Conservation (phyloP, 2,329 filamentous ascomycete species). For the Sclerotinia sclerotiorum region DNA sequence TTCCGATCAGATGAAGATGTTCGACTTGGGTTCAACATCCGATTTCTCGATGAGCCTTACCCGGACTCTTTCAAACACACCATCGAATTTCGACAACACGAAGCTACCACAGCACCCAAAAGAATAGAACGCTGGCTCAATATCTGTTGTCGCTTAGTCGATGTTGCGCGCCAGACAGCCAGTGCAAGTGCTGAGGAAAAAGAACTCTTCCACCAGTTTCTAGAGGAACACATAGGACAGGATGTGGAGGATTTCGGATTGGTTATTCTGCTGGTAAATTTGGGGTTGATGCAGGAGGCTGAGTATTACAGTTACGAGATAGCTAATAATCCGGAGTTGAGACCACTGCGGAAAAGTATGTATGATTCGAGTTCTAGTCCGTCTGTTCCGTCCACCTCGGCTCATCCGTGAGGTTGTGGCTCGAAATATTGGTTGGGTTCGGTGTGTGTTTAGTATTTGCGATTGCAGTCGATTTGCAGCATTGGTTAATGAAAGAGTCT, state of each 20-base stretch:
- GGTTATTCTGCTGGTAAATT: neutral
- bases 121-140: slow-evolving; percentile 29
- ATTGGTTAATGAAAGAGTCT: no score
- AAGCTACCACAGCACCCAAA: slow-evolving; percentile 24
- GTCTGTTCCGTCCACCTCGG: neutral
- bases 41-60: neutral
- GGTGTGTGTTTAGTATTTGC: no score
- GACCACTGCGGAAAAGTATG: slow-evolving; percentile 1
- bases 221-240: neutral
- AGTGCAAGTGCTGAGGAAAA: neutral
- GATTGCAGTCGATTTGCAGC: no score
- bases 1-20: neutral
- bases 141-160: slow-evolving; percentile 26
- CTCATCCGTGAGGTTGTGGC: neutral
- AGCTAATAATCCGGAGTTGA: neutral
- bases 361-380: neutral
- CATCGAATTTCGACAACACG: slow-evolving; percentile 36
- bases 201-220: neutral
- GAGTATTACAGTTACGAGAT: slow-evolving; percentile 1
- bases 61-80: slow-evolving; percentile 22
- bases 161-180: slow-evolving; percentile 20
- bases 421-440: neutral
- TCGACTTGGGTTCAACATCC: slow-evolving; percentile 7
- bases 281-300: slow-evolving; percentile 6
- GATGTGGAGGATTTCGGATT: neutral